These are phyloP conservation scores for Tetraselmis striata DNA, from an alignment of 139 green algal genomes.

Conservation along the genomic window DNA sequence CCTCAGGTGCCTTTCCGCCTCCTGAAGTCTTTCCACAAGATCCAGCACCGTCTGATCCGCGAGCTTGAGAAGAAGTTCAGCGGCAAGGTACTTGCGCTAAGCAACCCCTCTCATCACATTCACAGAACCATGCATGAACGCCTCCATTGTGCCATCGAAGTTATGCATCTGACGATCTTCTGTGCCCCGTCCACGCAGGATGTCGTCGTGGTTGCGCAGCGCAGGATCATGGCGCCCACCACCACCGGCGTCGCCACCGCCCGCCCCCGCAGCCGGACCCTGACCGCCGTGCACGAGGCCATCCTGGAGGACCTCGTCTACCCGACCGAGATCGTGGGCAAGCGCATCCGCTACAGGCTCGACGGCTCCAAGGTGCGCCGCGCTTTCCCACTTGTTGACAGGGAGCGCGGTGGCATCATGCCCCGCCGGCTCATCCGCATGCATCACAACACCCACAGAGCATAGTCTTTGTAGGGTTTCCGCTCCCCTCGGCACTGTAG, in stretches of 20 bases:
- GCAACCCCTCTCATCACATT: background rate
- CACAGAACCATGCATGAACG: background rate
- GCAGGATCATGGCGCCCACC: constrained; percentile 83
- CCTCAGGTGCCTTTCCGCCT: constrained; percentile 89
- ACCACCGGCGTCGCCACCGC: constrained; percentile 51
- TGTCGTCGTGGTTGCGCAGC: constrained; percentile 92
- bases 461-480: too few relatives aligned
- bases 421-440: too few relatives aligned
- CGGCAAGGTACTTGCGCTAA: too few relatives aligned
- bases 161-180: too few relatives aligned
- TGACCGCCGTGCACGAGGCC: constrained; percentile 91
- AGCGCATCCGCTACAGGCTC: constrained; percentile 86
- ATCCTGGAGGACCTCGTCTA: constrained; percentile 95
- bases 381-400: constrained; percentile 49
- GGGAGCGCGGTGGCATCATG: too few relatives aligned
- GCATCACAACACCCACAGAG: too few relatives aligned
- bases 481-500: too few relatives aligned
- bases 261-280: constrained; percentile 79
- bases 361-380: constrained; percentile 83
- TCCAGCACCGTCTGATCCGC: constrained; percentile 93
- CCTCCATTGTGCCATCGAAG: background rate
- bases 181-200: too few relatives aligned
- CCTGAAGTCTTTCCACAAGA: constrained; percentile 96
- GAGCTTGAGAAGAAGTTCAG: constrained; percentile 99
- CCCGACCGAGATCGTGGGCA: constrained; percentile 98